Percentiles rank a stretch among this genome's conserved stretches.
These are phyloP conservation scores for Cladosporium sp. DNA, from an alignment of 2,329 filamentous ascomycete genomes.

Conservation along the genomic window DNA sequence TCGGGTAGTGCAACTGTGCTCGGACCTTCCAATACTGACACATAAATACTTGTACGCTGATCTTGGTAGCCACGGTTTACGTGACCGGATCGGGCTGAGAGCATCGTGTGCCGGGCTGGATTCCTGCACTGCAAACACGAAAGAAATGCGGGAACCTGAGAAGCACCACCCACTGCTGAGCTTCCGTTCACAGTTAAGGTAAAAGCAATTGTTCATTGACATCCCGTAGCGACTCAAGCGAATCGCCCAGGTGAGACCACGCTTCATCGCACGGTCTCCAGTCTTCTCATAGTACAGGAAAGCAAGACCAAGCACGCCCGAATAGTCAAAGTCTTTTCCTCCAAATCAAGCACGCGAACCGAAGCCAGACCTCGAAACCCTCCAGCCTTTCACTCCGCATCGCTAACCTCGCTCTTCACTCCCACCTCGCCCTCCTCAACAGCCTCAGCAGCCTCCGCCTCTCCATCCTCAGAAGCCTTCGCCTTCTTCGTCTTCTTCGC, in stretches of 20 bases:
- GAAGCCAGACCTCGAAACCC: background rate
- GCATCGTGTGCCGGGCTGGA: background rate
- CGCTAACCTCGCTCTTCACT: background rate
- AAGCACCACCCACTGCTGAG: background rate
- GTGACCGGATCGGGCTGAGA: background rate
- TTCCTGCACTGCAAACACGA: background rate
- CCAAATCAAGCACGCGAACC: background rate
- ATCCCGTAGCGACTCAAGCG: background rate
- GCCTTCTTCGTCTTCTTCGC: constrained; percentile 14
- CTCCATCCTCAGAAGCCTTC: background rate
- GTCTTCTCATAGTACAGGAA: background rate
- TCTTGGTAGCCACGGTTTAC: background rate
- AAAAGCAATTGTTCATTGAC: background rate
- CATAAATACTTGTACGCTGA: background rate
- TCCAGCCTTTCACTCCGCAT: background rate
- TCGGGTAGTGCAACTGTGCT: background rate
- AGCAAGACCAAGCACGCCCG: background rate
- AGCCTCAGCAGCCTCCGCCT: background rate
- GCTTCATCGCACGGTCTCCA: background rate
- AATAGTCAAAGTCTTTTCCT: background rate
- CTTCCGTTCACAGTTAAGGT: background rate
- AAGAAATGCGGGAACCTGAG: background rate
- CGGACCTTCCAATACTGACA: background rate
- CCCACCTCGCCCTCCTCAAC: constrained; percentile 1
- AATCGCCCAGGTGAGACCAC: background rate